Evolutionary conservation across 495 filamentous ascomycete genomes (phyloP), one percentile per base, ranked within the genome.

Genomic region (Penicillium salamii): DNA sequence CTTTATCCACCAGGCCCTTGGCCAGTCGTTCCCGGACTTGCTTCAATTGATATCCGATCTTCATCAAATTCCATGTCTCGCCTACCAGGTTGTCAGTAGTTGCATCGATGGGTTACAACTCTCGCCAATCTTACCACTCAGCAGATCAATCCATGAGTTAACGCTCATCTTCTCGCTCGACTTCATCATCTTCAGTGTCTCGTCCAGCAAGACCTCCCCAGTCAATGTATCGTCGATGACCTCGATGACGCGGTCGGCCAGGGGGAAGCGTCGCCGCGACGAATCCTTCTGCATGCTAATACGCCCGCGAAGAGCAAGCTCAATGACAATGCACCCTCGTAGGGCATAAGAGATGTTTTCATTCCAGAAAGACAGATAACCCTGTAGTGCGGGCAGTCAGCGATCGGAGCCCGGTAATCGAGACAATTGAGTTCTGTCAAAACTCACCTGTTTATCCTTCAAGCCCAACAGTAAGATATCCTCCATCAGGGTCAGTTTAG

Each of bases 121-220:
- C 26, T 5, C 4, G 32, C 9, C 21, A 31, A 34, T 45, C 55
- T 44, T 86, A 97, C 93, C 93, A 60, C 89, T 96, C 89, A 98
- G 89, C 50, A 98, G 76, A 65, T 98, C 93, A 67, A 98, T 97
- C 93, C 93, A 98, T 31, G 89, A 87, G 72, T 86, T 90, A 43
- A 97, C 95, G 68, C 93, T 98, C 93, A 98, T 97, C 80, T 96
- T 96, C 78, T 98, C 93, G 66, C 90, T 95, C 53, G 85, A 84
- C 76, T 98, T 97, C 92, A 97, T 98, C 91, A 98, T 95, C 78
- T 98, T 97, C 66, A 98, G 78, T 51, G 93, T 88, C 78, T 98
- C 93, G 74, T 98, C 93, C 59, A 98, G 82, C 62, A 98, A 80
- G 59, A 97, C 91, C 78, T 98, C 93, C 46, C 93, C 93, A 2